Base-by-base conservation (phyloP, 768 basidiomycete genomes). In the Psilocybe cubensis region DNA sequence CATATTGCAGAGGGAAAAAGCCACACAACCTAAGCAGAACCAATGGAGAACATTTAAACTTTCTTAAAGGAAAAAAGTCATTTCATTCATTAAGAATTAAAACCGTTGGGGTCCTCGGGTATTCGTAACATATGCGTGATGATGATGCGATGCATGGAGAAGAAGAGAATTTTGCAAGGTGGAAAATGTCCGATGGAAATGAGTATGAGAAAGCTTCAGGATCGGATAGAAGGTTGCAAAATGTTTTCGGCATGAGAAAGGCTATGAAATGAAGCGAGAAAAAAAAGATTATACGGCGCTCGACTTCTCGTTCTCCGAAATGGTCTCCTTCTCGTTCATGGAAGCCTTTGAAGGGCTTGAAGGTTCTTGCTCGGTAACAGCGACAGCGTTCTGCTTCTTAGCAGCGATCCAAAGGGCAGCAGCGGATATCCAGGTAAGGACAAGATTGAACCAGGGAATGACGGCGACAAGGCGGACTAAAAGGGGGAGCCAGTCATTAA, bases 381-480 rank as follows among this genome's bases (percentile, higher is more conserved):
- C 51, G 3, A 18, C 23, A 6, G 42, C 33, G 54, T 31, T 28
- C 2, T 47, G 21, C 27, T 38, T 38, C 18, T 50, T 55, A 8
- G 56, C 52, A 11, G 69, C 65, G 43, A 52, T 56, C 52, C 66
- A 67, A 14, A 70, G 62, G n/a, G 68, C 47, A 14, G 56, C 44
- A 28, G 63, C 56, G 18, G 71, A 56, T 41, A 67, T 61, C 28
- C 64, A 35, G 7, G 66, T 63, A 54, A 70, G 68, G n/a, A 69
- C 54, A 25, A 70, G 55, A 2, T 67, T 52, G 42, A 70, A 59
- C 85, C 85, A 87, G 1, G 83, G 81, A 27, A 85, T 63, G 56
- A 84, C 75, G 1, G 82, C 81, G 18, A 81, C 64, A 23, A 79
- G 70, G 44, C 71, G 72, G 61, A 85, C 85, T 87, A 60, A 5